Base-by-base conservation (phyloP, 2,329 filamentous ascomycete species). In the Fusarium globosum region DNA sequence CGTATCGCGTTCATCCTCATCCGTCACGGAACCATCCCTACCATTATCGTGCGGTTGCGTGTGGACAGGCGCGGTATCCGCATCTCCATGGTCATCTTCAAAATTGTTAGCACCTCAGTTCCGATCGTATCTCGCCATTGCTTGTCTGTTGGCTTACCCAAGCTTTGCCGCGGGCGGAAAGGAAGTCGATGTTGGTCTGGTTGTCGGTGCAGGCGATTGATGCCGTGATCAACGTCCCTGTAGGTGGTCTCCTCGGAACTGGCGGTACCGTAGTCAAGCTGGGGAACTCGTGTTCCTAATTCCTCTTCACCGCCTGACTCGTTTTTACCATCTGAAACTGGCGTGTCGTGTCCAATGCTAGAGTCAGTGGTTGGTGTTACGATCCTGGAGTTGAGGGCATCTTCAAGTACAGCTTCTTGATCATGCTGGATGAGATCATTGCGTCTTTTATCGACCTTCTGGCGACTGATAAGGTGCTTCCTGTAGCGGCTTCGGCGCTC, bases 401-500 rank as follows among this genome's bases (percentile, higher is more conserved):
- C 23, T 38, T 61, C 33, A 23, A 56, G 23, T 23, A 13, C 33
- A 20, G 43, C 23, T 20, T n/a, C 49, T 51, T n/a, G 56, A 28
- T 65, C 26, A 26, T 56, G 48, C 13, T 56, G 9, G 33, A 23
- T 33, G 51, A 35, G 20, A 15, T 38, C 23, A 30, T 38, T 28
- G 15, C 36, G n/a, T 41, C 30, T 28, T 16, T 38, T 56, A 11
- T 12, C 38, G 9, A 13, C 11, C 8, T 45, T 48, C 41, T 56
- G 39, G 15, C 43, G 51, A 15, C 48, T 41, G 28, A 46, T 46
- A 6, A 75, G 68, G 30, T 76, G 63, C 23, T 61, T 73, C 30
- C 70, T 74, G 42, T 77, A 78, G 35, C 65, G 73, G 23, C 61
- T 68, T n/a, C 69, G 76, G 20, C 62, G 68, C 45, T 77, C 71